Percentiles rank a stretch among this genome's conserved stretches.
phyloP scores from a whole-genome alignment of 495 filamentous ascomycete species.

The Aspergillus egyptiacus region DNA sequence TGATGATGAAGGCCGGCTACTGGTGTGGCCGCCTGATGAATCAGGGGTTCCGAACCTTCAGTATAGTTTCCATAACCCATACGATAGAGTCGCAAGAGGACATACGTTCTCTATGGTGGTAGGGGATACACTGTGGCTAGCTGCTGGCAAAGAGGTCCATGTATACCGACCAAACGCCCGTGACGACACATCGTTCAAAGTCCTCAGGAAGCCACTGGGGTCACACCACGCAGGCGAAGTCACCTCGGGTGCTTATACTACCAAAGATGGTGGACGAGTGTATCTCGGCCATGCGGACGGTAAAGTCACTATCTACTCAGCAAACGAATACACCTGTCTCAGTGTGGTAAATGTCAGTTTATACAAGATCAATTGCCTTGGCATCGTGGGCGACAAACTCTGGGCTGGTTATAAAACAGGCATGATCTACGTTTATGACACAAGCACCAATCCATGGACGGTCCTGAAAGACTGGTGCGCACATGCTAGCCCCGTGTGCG shows the following conservation, averaged over 20 bases:
- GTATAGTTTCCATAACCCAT: slow-evolving; percentile 52
- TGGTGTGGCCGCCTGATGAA: slow-evolving; percentile 80
- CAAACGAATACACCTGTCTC: slow-evolving; percentile 64
- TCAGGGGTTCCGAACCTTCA: slow-evolving; percentile 66
- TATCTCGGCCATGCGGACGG: slow-evolving; percentile 92
- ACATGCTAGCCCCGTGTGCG: slow-evolving; percentile 73
- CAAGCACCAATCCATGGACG: slow-evolving; percentile 71
- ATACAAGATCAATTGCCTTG: slow-evolving; percentile 90
- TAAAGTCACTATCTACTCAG: slow-evolving; percentile 87
- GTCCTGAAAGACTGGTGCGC: slow-evolving; percentile 93
- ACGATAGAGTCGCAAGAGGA: slow-evolving; percentile 68
- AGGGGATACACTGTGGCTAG: slow-evolving; percentile 78
- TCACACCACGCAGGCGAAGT: slow-evolving; percentile 71
- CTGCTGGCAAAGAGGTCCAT: slow-evolving; percentile 79
- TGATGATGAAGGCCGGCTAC: slow-evolving; percentile 82
- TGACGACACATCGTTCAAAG: slow-evolving; percentile 64
- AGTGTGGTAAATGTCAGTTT: slow-evolving; percentile 76
- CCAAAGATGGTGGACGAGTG: slow-evolving; percentile 68
- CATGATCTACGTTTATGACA: slow-evolving; percentile 93
- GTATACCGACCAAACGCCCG: slow-evolving; percentile 67
- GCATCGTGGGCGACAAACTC: slow-evolving; percentile 73
- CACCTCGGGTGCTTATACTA: slow-evolving; percentile 74
- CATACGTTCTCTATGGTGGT: slow-evolving; percentile 84
- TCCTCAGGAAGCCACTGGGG: slow-evolving; percentile 60
- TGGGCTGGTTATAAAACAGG: slow-evolving; percentile 96